A percentile compares a stretch with the other conserved stretches of the same genome.
Conservation (phyloP, 805 yeast genomes). For the Komagataella ulmi region DNA sequence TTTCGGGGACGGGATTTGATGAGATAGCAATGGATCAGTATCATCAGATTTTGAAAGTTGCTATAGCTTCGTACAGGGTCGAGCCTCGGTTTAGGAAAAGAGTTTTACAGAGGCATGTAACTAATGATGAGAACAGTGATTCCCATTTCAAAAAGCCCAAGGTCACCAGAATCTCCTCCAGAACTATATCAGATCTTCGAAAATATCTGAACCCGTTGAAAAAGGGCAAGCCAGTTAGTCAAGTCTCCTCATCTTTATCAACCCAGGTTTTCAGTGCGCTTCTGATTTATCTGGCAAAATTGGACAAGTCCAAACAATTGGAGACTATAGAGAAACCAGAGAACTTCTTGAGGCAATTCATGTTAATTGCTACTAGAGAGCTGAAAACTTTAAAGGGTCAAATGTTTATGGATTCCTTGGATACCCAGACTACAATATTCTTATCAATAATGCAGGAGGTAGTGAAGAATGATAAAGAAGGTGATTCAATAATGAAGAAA, state of each 20-base stretch:
- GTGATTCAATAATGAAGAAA: conserved; percentile 26
- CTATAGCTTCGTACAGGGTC: conserved; percentile 45
- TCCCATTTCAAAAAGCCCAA: not conserved
- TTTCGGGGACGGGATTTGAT: not conserved
- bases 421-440: conserved; percentile 16
- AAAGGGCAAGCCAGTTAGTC: not conserved
- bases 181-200: not conserved
- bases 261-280: not conserved
- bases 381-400: conserved; percentile 22
- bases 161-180: not conserved
- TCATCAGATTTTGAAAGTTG: conserved; percentile 32
- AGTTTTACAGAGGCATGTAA: not conserved
- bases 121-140: not conserved
- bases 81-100: conserved; percentile 47
- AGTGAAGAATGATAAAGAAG: conserved; percentile 22
- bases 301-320: conserved; percentile 7
- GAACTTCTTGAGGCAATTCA: conserved; percentile 38
- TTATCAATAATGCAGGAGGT: conserved; percentile 19
- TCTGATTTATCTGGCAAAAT: not conserved
- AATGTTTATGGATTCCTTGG: conserved; percentile 12
- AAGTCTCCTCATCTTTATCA: not conserved
- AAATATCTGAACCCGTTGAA: not conserved
- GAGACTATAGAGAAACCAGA: conserved; percentile 22
- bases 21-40: not conserved
- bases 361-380: conserved; percentile 39